A percentile compares a stretch with the other conserved stretches of the same genome.
Conservation (phyloP, 2,329 filamentous ascomycete genomes). For the Fusarium sp. region DNA sequence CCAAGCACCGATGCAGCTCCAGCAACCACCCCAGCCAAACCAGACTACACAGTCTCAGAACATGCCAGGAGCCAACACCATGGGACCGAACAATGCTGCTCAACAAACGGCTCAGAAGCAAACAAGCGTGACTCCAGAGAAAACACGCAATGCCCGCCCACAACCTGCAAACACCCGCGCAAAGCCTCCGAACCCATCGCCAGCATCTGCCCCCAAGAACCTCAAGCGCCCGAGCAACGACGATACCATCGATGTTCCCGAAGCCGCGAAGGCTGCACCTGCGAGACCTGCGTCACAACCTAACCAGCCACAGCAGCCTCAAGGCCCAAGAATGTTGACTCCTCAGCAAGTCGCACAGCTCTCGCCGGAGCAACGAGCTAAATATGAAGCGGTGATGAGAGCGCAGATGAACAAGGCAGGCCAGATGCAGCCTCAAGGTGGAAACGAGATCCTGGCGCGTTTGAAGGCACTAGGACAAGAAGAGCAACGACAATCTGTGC, state of each 20-base stretch:
- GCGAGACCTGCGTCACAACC: constrained; percentile 45
- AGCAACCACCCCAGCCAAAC: constrained; percentile 62
- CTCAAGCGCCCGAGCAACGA: constrained; percentile 65
- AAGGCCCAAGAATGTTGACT: constrained; percentile 43
- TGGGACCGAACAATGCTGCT: constrained; percentile 56
- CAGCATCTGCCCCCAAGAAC: constrained; percentile 57
- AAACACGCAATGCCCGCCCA: constrained; percentile 44
- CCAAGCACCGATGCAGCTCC: constrained; percentile 65
- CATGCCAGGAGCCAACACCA: constrained; percentile 56
- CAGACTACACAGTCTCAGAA: constrained; percentile 55
- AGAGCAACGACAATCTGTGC: constrained; percentile 54
- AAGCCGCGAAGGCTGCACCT: constrained; percentile 37
- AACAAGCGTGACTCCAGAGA: constrained; percentile 45
- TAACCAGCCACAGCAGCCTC: constrained; percentile 34
- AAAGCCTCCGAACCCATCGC: constrained; percentile 54
- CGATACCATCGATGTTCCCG: constrained; percentile 53
- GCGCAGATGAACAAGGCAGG: constrained; percentile 46
- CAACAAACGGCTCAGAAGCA: constrained; percentile 49
- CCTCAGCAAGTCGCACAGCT: constrained; percentile 56
- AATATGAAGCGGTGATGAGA: constrained; percentile 57
- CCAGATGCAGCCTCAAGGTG: constrained; percentile 32
- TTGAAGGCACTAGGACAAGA: constrained; percentile 56
- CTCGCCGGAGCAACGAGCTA: constrained; percentile 59
- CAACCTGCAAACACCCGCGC: constrained; percentile 52
- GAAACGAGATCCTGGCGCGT: constrained; percentile 46